Conservation (phyloP, 2,329 filamentous ascomycete genomes). For the Colletotrichum paranaense region DNA sequence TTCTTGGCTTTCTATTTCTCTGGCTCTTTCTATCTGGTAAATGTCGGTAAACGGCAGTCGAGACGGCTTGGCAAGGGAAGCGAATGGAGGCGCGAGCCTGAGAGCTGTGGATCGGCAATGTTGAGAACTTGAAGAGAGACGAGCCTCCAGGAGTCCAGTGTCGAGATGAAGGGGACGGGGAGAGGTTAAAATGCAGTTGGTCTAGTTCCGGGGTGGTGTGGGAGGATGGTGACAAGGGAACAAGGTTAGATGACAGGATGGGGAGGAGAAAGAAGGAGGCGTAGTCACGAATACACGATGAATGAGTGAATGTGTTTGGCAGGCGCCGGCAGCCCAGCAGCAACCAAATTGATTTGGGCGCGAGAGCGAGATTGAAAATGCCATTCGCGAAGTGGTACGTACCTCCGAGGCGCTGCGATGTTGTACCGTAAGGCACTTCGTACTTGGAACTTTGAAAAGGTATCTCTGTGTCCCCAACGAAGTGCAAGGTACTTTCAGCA, state of each 20-base stretch:
- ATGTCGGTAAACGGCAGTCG: slow-evolving; percentile 23
- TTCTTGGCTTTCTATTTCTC: neutral
- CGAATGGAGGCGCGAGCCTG: neutral
- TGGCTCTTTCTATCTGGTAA: neutral
- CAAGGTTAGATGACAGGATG: slow-evolving; percentile 4
- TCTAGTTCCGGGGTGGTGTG: neutral
- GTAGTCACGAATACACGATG: slow-evolving; percentile 29
- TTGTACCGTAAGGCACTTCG: neutral
- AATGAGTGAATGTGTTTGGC: neutral
- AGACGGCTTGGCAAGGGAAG: slow-evolving; percentile 21
- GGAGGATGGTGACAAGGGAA: neutral
- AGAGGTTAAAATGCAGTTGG: neutral
- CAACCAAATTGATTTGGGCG: slow-evolving; percentile 2
- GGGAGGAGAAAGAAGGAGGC: slow-evolving; percentile 7
- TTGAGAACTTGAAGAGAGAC: neutral
- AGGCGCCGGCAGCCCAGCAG: neutral
- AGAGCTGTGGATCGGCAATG: slow-evolving; percentile 20
- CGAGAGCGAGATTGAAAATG: slow-evolving; percentile 7
- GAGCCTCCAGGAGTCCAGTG: neutral
- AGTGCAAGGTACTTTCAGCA: neutral
- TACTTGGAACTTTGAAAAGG: neutral
- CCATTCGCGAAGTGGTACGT: neutral
- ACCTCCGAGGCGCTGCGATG: neutral
- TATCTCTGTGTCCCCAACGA: neutral
- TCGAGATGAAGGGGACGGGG: slow-evolving; percentile 7